phyloP scores from a whole-genome alignment of 208 protist genomes.

The Leishmania guyanensis region DNA sequence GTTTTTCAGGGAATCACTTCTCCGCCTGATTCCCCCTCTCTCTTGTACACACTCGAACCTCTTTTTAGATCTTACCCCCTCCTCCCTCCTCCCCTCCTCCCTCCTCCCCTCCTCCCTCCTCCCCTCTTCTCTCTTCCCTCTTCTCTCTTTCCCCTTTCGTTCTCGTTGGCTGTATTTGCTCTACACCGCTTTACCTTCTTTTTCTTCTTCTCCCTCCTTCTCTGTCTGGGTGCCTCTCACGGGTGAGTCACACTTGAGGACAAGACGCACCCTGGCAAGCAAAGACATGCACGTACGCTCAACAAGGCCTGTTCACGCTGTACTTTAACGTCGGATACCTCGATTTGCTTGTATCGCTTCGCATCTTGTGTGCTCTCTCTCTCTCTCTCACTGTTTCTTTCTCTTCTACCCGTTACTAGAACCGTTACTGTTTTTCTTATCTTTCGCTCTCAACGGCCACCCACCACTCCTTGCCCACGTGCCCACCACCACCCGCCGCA shows the following conservation, averaged over 20 bases:
- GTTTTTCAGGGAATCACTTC: constrained; percentile 7
- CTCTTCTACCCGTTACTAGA: constrained; percentile 1
- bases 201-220: not conserved
- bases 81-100: not conserved
- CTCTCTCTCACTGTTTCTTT: not conserved
- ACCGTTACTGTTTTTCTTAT: constrained; percentile 10
- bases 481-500: not conserved
- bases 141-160: not conserved
- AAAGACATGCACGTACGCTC: constrained; percentile 1
- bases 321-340: not conserved
- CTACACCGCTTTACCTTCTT: not conserved
- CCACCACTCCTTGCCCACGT: not conserved
- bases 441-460: not conserved
- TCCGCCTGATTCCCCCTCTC: not conserved
- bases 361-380: constrained; percentile 1
- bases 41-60: not conserved
- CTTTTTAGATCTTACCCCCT: not conserved
- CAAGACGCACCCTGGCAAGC: not conserved
- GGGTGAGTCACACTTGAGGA: not conserved
- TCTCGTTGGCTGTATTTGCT: not conserved
- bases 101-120: not conserved
- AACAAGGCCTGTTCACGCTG: not conserved
- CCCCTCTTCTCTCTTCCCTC: not conserved
- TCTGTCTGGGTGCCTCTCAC: not conserved
- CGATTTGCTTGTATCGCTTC: not conserved